These are phyloP conservation scores for Wallemia mellicola DNA, from an alignment of 1,284 basidiomycete species.

Conservation along the genomic window DNA sequence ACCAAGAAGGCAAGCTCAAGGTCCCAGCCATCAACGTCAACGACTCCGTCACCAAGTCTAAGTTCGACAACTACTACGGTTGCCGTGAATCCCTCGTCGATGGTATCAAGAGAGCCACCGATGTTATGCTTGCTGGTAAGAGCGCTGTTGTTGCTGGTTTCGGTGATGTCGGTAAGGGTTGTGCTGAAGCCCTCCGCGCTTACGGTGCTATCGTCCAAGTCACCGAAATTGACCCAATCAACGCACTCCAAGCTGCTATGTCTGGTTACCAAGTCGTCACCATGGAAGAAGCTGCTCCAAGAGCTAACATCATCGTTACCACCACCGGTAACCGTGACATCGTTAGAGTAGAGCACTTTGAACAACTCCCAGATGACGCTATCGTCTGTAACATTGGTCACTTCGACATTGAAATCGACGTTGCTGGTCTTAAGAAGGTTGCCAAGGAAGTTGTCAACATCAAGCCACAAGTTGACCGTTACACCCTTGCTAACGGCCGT, in stretches of 20 bases:
- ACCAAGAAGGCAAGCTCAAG: conserved; percentile 85
- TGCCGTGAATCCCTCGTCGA: conserved; percentile 99
- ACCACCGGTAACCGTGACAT: conserved; percentile 98
- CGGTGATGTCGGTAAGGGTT: conserved; percentile 98
- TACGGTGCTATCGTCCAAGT: conserved; percentile 90
- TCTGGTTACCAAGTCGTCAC: conserved; percentile 94
- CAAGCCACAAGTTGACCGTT: conserved; percentile 98
- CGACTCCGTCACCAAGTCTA: conserved; percentile 98
- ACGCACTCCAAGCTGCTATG: conserved; percentile 97
- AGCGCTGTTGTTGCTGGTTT: conserved; percentile 95
- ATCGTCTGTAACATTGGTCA: conserved; percentile 98
- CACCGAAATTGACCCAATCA: conserved; percentile 99
- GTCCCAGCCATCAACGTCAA: conserved; percentile 99
- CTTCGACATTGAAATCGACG: conserved; percentile 97
- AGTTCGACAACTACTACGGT: conserved; percentile 69
- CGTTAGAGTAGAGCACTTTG: conserved; percentile 75
- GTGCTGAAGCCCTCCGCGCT: conserved; percentile 82
- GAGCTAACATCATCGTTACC: conserved; percentile 82
- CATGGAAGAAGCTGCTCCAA: conserved; percentile 83
- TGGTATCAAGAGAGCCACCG: conserved; percentile 98
- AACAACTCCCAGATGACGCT: conserved; percentile 86
- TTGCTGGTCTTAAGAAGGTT: conserved; percentile 91
- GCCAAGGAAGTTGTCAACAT: conserved; percentile 62
- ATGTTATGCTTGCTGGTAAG: conserved; percentile 99
- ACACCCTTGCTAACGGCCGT: conserved; percentile 62